phyloP scores from a whole-genome alignment of 2,329 filamentous ascomycete species.

The Fusarium hostae region DNA sequence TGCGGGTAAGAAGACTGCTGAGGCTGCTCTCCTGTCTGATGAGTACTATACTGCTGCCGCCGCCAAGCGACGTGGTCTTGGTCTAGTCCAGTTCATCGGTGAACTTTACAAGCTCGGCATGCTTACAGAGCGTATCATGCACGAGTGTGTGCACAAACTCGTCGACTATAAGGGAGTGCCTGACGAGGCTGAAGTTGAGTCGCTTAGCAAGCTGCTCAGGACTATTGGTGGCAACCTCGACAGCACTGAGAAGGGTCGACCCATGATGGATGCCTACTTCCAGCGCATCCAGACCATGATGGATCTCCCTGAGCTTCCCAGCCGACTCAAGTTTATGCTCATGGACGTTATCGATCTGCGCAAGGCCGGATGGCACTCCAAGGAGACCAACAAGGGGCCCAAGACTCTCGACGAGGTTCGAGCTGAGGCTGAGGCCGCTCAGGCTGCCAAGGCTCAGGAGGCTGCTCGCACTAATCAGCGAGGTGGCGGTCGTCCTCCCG shows the following conservation, averaged over 20 bases:
- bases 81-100: conserved; percentile 98
- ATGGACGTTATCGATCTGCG: conserved; percentile 93
- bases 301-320: conserved; percentile 81
- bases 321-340: conserved; percentile 94
- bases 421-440: conserved; percentile 80
- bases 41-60: conserved; percentile 96
- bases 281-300: conserved; percentile 85
- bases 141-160: conserved; percentile 97
- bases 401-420: conserved; percentile 96
- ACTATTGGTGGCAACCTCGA: conserved; percentile 93
- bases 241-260: conserved; percentile 80
- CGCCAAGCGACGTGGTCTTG: conserved; percentile 94
- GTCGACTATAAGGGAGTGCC: conserved; percentile 94
- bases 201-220: conserved; percentile 88
- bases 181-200: conserved; percentile 96
- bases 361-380: conserved; percentile 80
- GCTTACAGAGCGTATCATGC: conserved; percentile 99
- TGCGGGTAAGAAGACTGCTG: conserved; percentile 66
- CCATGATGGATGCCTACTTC: conserved; percentile 95
- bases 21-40: conserved; percentile 87
- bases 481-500: conserved; percentile 74
- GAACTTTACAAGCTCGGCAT: conserved; percentile 99
- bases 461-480: conserved; percentile 69
- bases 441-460: conserved; percentile 85
- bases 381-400: conserved; percentile 91